Conservation (phyloP, 352 stramenopile genomes). For the Stephanocyclus meneghinianus region DNA sequence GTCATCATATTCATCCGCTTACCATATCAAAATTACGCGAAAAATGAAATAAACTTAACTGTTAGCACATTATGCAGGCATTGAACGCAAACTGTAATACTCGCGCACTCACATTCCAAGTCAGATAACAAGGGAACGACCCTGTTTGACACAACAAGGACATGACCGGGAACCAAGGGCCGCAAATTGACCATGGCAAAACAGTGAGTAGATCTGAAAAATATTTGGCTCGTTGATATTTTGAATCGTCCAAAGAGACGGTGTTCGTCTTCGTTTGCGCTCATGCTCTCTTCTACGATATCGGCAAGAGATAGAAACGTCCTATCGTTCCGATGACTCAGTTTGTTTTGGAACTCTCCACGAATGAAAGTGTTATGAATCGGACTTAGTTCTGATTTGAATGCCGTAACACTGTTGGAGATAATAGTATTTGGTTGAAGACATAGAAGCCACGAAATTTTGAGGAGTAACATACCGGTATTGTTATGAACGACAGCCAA, state of each 20-base stretch:
- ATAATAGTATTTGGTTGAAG: neutral
- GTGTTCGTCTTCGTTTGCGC: conserved; percentile 8
- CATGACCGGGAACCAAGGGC: conserved; percentile 90
- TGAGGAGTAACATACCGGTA: neutral
- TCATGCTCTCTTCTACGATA: neutral
- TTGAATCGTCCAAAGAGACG: conserved; percentile 74
- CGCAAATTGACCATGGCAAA: conserved; percentile 90
- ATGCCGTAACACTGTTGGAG: neutral
- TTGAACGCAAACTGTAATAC: neutral
- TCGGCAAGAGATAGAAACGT: neutral
- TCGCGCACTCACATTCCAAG: conserved; percentile 62
- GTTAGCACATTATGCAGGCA: neutral
- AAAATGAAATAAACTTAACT: neutral
- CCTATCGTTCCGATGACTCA: neutral
- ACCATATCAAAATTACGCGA: neutral
- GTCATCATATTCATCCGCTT: conserved; percentile 86
- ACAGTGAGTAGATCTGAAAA: conserved; percentile 54
- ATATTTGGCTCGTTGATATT: conserved; percentile 66
- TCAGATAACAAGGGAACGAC: conserved; percentile 83
- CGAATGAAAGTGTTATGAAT: neutral
- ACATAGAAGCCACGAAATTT: neutral
- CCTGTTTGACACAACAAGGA: conserved; percentile 87
- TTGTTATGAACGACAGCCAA: too few relatives aligned
- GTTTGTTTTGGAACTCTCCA: neutral
- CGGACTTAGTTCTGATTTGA: neutral